phyloP scores from a whole-genome alignment of 108 stramenopile species.

The Seminavis robusta region DNA sequence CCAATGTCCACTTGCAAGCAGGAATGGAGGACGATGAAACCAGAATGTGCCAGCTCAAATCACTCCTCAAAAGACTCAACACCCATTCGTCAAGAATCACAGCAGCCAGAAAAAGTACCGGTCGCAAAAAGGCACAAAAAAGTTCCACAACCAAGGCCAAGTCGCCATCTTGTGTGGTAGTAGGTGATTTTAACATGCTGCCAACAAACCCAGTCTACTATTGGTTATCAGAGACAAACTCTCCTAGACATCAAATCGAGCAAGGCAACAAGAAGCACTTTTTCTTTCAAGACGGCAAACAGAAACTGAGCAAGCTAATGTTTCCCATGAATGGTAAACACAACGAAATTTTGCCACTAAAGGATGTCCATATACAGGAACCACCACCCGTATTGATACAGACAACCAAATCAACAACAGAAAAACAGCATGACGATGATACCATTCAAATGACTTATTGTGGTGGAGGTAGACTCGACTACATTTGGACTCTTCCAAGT shows the following conservation, averaged over 20 bases:
- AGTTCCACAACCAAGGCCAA: not conserved
- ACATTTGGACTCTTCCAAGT: constrained; percentile 38
- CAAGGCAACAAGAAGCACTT: constrained; percentile 3
- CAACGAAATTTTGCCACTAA: too few species aligned
- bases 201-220: constrained; percentile 22
- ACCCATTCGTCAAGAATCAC: too few species aligned
- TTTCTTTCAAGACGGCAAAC: too few species aligned
- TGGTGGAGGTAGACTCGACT: constrained; percentile 28
- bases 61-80: constrained; percentile 35
- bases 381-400: not conserved
- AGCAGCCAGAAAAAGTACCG: too few species aligned
- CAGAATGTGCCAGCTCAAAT: constrained; percentile 31
- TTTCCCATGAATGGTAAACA: too few species aligned
- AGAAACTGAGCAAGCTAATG: too few species aligned
- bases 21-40: constrained; percentile 9
- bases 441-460: constrained; percentile 15
- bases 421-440: not conserved
- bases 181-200: constrained; percentile 46
- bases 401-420: not conserved
- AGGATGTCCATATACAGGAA: constrained; percentile 14
- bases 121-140: not conserved
- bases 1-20: constrained; percentile 44
- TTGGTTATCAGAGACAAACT: constrained; percentile 12
- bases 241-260: not conserved
- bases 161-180: constrained; percentile 13